Conservation (phyloP, 768 basidiomycete species). For the Lactarius trivialis region DNA sequence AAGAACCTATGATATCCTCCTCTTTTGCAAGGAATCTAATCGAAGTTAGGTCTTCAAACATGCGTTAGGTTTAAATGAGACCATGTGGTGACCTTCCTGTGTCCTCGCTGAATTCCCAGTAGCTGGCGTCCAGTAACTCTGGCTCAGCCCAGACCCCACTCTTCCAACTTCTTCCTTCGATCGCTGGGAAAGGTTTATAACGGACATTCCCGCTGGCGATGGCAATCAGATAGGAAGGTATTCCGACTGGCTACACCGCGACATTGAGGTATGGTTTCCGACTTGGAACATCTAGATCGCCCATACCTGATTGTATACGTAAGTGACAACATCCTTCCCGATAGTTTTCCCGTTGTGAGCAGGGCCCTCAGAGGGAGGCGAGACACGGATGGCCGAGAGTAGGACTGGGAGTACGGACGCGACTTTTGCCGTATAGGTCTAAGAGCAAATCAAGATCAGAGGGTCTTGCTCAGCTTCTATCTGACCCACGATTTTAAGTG, state of each 20-base stretch:
- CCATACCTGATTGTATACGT: slow-evolving; percentile 70
- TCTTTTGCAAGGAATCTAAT: slow-evolving; percentile 67
- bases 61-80: neutral
- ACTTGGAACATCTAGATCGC: neutral
- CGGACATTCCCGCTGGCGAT: slow-evolving; percentile 80
- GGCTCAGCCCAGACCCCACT: slow-evolving; percentile 92
- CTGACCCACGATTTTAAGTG: slow-evolving; percentile 69
- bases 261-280: neutral
- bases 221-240: slow-evolving; percentile 90
- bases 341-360: slow-evolving; percentile 67
- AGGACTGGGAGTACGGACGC: slow-evolving; percentile 77
- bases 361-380: slow-evolving; percentile 64
- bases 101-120: slow-evolving; percentile 86
- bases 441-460: slow-evolving; percentile 7
- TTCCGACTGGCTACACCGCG: slow-evolving; percentile 59
- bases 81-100: slow-evolving; percentile 53
- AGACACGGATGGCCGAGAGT: slow-evolving; percentile 74
- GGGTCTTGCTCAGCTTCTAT: neutral
- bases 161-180: slow-evolving; percentile 65
- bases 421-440: slow-evolving; percentile 85
- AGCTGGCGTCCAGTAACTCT: slow-evolving; percentile 64
- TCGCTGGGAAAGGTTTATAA: slow-evolving; percentile 57
- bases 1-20: slow-evolving; percentile 68
- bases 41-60: neutral
- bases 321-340: slow-evolving; percentile 67